A percentile compares a stretch with the other conserved stretches of the same genome.
phyloP scores from a whole-genome alignment of 306 rosid genomes.

The Prunus mongolica region DNA sequence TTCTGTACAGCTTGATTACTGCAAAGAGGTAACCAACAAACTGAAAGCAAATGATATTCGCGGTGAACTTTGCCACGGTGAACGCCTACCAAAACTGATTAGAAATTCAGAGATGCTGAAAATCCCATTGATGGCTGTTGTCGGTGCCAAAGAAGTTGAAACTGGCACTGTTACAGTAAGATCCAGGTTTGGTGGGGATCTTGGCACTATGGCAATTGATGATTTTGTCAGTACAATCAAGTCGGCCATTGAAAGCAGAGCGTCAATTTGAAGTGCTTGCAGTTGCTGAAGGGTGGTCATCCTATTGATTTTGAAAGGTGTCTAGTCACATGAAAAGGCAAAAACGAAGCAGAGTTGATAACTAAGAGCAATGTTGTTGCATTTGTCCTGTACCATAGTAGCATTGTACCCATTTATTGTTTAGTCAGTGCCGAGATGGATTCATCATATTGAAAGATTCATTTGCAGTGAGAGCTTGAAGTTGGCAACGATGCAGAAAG shows the following conservation, averaged over 20 bases:
- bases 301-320: background rate
- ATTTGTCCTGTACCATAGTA: background rate
- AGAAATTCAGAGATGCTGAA: constrained; percentile 93
- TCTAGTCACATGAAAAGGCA: background rate
- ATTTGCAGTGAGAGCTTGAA: background rate
- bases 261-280: constrained; percentile 40
- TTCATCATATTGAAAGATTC: background rate
- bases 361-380: background rate
- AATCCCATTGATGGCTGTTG: constrained; percentile 94
- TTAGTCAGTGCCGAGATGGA: background rate
- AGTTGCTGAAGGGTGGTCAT: background rate
- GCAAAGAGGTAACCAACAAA: constrained; percentile 61
- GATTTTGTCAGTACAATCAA: constrained; percentile 69
- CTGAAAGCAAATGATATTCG: constrained; percentile 66
- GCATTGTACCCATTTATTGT: background rate
- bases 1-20: constrained; percentile 59
- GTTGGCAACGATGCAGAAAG: background rate
- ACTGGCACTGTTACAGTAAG: constrained; percentile 67
- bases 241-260: constrained; percentile 44
- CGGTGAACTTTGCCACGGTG: constrained; percentile 81
- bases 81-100: constrained; percentile 86
- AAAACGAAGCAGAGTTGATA: background rate
- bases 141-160: constrained; percentile 86
- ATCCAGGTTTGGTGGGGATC: constrained; percentile 83
- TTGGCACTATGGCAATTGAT: constrained; percentile 72